Evolutionary conservation across 2,329 filamentous ascomycete species (phyloP).

Genomic region (Stagonosporopsis cucurbitacearum): DNA sequence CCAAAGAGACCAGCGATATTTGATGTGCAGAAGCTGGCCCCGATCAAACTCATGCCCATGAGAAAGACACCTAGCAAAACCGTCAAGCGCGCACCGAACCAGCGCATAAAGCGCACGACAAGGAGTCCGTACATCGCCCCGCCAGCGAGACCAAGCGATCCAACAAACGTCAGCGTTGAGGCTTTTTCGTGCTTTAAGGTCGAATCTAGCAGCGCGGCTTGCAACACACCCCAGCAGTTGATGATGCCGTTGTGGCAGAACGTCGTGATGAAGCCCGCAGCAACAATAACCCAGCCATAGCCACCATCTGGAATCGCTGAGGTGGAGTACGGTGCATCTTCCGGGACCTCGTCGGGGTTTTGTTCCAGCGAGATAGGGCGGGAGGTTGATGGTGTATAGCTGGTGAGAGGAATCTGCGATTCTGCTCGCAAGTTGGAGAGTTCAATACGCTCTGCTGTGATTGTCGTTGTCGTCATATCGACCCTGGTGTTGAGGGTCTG

Average conservation of each 20-base stretch:
- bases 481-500: neutral
- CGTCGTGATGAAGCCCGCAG: constrained; percentile 57
- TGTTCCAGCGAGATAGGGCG: neutral
- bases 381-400: neutral
- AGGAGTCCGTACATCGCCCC: constrained; percentile 61
- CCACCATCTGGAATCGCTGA: constrained; percentile 58
- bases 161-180: constrained; percentile 65
- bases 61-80: constrained; percentile 58
- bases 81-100: constrained; percentile 57
- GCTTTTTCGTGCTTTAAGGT: constrained; percentile 52
- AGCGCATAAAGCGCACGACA: constrained; percentile 58
- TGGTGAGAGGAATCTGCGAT: constrained; percentile 5
- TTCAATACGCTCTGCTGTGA: constrained; percentile 22
- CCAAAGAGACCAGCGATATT: constrained; percentile 50
- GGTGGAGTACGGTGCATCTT: constrained; percentile 14
- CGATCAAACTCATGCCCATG: constrained; percentile 58
- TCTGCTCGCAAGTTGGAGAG: constrained; percentile 11
- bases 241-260: constrained; percentile 61
- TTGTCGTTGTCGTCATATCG: constrained; percentile 13
- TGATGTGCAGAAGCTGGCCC: constrained; percentile 55
- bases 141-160: constrained; percentile 59
- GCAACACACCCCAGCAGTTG: constrained; percentile 67
- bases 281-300: constrained; percentile 64
- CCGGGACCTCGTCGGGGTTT: constrained; percentile 1
- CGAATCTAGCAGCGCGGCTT: constrained; percentile 61